Percentiles rank a stretch among this genome's conserved stretches.
phyloP scores from a whole-genome alignment of 2,329 filamentous ascomycete species.

The Aspergillus hiratsukae region DNA sequence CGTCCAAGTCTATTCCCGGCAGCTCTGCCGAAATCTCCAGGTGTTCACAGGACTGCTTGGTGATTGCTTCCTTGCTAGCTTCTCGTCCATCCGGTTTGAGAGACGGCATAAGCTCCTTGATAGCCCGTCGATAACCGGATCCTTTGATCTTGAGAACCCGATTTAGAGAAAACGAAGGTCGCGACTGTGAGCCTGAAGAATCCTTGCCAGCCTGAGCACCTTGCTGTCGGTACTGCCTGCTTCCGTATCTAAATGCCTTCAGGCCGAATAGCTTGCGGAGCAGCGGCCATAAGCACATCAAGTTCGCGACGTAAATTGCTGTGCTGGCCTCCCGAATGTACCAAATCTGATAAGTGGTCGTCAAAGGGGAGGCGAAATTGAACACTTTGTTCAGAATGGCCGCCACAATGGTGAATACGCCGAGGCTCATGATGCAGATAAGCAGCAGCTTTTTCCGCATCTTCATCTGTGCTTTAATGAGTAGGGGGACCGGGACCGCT shows the following conservation, averaged over 20 bases:
- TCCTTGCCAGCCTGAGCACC: conserved; percentile 14
- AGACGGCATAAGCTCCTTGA: neutral
- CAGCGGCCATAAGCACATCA: conserved; percentile 32
- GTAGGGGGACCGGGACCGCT: conserved; percentile 34
- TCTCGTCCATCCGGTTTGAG: neutral
- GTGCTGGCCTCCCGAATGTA: conserved; percentile 40
- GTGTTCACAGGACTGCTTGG: neutral
- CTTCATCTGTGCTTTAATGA: conserved; percentile 33
- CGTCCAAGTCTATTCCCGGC: neutral
- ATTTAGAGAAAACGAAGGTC: conserved; percentile 16
- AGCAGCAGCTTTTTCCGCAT: conserved; percentile 31
- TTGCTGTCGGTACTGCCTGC: conserved; percentile 18
- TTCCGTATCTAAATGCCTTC: conserved; percentile 25
- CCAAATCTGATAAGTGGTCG: conserved; percentile 39
- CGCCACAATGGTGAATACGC: conserved; percentile 40
- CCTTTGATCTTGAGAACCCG: conserved; percentile 10
- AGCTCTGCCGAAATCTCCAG: neutral
- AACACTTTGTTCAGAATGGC: conserved; percentile 49
- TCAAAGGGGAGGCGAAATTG: conserved; percentile 35
- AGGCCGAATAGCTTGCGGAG: conserved; percentile 27
- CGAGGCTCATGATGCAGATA: conserved; percentile 34
- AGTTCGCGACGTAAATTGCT: conserved; percentile 44
- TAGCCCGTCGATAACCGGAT: conserved; percentile 5
- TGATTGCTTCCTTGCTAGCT: neutral
- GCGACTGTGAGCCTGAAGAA: conserved; percentile 14